Base-by-base conservation (phyloP, 2,329 filamentous ascomycete species). In the Pseudofabraea citricarpa region DNA sequence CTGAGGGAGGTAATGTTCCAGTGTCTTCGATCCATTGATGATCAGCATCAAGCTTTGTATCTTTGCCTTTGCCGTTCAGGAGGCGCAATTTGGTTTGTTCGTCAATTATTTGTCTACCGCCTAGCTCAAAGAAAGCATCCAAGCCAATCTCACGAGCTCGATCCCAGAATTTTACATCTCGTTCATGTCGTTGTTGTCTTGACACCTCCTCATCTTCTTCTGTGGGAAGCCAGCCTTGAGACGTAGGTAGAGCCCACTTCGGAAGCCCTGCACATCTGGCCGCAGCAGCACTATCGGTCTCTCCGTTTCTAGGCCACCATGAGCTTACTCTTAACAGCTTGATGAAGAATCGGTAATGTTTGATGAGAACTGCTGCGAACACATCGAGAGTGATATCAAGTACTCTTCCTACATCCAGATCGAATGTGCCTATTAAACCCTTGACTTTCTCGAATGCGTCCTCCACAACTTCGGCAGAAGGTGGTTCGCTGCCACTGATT, bases 371-470 rank as follows among this genome's bases (percentile, higher is more conserved):
- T 10, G 90, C 89, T 1, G 93, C 93, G 59, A 95, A 95, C 23
- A 97, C 90, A 60, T 98, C 93, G 15, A 98, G 75, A 0, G 90
- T 94, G 18, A 97, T 89, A 62, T 98, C 93, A 9, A 98, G 75
- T 4, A 94, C 91, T 58, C 94, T 81, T 38, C 93, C 94, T 27
- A 96, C 93, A 62, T 98, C 93, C 49, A 98, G 75, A 64, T 98
- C 91, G 59, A 98, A 98, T 6, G 93, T 93, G 44, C 93, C 93
- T 52, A 98, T 95, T 56, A 98, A 77, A 13, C 87, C 91, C 65
- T 95, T 96, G 50, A 98, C 85, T 51, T 84, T 83, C 61, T 96
- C 87, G 56, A 95, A 96, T 0, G 90, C 90, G 56, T 90, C 84
- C 55, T 87, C 82, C 2, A 91, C 88, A 26, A 86, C 77, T 49